Percentiles rank a stretch among this genome's conserved stretches.
Evolutionary conservation across 495 filamentous ascomycete species (phyloP).

Genomic region (Neurospora sp.): DNA sequence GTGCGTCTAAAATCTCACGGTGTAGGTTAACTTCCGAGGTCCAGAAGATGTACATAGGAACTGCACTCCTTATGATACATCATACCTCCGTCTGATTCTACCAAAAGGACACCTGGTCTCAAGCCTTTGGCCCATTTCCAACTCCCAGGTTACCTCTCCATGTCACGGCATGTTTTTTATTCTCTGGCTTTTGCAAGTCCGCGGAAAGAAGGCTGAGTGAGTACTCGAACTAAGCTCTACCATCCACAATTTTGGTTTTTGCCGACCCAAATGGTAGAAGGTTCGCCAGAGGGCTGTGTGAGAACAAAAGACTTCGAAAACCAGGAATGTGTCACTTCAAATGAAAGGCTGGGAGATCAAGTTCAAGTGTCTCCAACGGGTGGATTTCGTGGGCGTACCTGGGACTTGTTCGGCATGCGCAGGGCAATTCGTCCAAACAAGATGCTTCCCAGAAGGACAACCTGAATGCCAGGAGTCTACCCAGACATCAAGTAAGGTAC

Average conservation of each 20-base stretch:
- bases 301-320: too few species aligned
- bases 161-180: too few species aligned
- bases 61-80: not conserved
- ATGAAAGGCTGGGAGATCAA: too few species aligned
- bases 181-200: not conserved
- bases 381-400: not conserved
- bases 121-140: not conserved
- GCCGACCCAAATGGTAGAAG: too few species aligned
- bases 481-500: not conserved
- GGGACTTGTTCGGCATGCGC: not conserved
- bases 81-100: not conserved
- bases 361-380: not conserved
- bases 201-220: not conserved
- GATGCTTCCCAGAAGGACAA: not conserved
- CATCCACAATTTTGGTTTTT: too few species aligned
- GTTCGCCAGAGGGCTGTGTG: too few species aligned
- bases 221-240: too few species aligned
- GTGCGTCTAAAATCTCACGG: not conserved
- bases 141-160: too few species aligned
- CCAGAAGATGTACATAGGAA: not conserved
- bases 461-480: not conserved
- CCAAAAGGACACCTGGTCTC: not conserved
- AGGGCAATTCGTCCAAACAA: not conserved
- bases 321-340: too few species aligned
- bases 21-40: not conserved